These are phyloP conservation scores for Phytophthora pistaciae DNA, from an alignment of 352 stramenopile species.

Conservation along the genomic window DNA sequence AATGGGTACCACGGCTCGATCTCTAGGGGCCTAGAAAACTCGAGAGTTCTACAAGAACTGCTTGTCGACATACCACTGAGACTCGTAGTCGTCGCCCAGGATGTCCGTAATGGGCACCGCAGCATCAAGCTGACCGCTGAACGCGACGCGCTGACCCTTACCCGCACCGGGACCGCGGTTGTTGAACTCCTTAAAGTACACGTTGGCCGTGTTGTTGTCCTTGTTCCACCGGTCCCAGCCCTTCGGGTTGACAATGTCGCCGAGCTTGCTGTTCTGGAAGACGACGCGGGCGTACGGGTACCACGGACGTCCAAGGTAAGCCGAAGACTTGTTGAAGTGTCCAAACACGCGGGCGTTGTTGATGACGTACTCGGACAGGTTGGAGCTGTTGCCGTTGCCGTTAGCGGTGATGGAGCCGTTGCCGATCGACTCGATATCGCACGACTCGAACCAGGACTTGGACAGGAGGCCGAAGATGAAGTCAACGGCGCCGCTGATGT, in stretches of 20 bases:
- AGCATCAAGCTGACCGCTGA: constrained; percentile 11
- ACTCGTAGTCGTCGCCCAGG: constrained; percentile 3
- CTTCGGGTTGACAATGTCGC: constrained; percentile 15
- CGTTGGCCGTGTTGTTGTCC: constrained; percentile 8
- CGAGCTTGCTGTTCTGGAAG: constrained; percentile 14
- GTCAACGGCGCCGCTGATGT: constrained; percentile 14
- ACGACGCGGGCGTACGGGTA: constrained; percentile 17
- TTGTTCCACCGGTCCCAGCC: constrained; percentile 14
- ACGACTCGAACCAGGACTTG: constrained; percentile 19
- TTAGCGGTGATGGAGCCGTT: constrained; percentile 17
- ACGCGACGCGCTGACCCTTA: constrained; percentile 1
- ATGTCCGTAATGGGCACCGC: constrained; percentile 15
- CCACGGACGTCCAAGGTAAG: constrained; percentile 16
- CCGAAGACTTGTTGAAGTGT: neutral
- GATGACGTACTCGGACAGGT: constrained; percentile 20
- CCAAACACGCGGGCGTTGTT: constrained; percentile 13
- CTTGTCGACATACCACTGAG: constrained; percentile 18
- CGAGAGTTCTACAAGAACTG: constrained; percentile 3
- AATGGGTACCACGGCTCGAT: neutral
- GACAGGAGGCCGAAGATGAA: constrained; percentile 11
- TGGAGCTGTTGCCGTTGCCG: constrained; percentile 11
- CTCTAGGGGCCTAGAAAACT: neutral
- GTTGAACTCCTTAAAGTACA: constrained; percentile 31
- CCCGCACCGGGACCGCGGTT: constrained; percentile 7
- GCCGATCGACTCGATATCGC: constrained; percentile 16